A percentile compares a stretch with the other conserved stretches of the same genome.
phyloP scores from a whole-genome alignment of 202 grass and related monocot genomes.

The Brachypodium distachyon region DNA sequence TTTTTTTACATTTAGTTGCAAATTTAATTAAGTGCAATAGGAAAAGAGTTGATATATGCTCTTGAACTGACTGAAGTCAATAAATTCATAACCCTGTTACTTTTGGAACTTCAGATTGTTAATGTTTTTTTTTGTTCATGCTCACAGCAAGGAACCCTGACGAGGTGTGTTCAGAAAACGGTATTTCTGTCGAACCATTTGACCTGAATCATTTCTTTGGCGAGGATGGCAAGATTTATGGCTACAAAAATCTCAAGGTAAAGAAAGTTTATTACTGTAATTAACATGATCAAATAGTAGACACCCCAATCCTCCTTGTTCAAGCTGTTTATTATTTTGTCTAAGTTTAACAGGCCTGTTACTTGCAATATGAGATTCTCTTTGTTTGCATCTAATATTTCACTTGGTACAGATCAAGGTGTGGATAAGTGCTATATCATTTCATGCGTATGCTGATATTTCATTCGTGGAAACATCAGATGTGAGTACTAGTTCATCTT shows the following conservation, averaged over 20 bases:
- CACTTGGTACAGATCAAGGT: conserved; percentile 65
- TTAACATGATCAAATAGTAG: not conserved
- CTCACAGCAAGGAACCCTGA: conserved; percentile 42
- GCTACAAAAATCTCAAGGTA: conserved; percentile 74
- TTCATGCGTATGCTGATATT: conserved; percentile 75
- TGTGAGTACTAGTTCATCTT: conserved; percentile 37
- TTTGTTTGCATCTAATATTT: not conserved
- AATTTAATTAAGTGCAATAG: not conserved
- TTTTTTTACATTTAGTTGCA: not conserved
- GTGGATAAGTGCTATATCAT: conserved; percentile 69
- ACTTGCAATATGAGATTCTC: not conserved
- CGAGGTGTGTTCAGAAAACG: conserved; percentile 32
- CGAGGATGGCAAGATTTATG: conserved; percentile 87
- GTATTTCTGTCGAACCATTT: conserved; percentile 40
- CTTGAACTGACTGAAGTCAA: not conserved
- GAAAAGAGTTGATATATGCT: not conserved
- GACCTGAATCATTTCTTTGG: conserved; percentile 81
- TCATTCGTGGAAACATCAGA: conserved; percentile 47
- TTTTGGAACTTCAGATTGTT: conserved; percentile 7
- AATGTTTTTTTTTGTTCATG: not conserved
- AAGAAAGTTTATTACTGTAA: not conserved
- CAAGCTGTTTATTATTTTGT: not conserved
- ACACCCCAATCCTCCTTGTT: not conserved
- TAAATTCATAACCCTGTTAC: not conserved
- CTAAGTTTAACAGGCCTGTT: not conserved